Base-by-base conservation (phyloP, 2,329 filamentous ascomycete genomes). In the Fusarium udum region DNA sequence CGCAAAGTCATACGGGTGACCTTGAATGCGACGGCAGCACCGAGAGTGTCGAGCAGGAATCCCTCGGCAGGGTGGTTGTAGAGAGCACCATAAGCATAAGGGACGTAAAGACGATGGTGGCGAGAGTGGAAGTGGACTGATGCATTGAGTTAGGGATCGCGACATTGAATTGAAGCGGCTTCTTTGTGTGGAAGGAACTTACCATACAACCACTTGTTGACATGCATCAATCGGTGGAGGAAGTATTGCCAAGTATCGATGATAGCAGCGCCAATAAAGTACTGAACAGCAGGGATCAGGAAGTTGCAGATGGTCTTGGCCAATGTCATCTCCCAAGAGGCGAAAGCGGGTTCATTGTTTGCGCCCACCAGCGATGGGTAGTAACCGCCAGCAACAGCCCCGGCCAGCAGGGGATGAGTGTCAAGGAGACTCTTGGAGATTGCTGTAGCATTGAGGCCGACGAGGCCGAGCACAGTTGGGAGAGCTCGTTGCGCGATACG, bases 191-290 rank as follows among this genome's bases (percentile, higher is more conserved):
- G 16, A 40, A 28, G 37, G 48, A 65, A 89, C 93, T 83, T 87
- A 96, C 94, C 92, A 87, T 98, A 98, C 77, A 99, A 88, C 93
- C 94, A 98, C 83, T 93, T 95, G 85, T 98, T 98, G 86, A 96
- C 88, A 84, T 99, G 96, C 96, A 99, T 99, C 65, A 92, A 89
- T 43, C 96, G 94, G 83, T 99, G 96, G 78, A 95, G 88, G 84
- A 98, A 97, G 85, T 99, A 99, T 82, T 99, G 95, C 96, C 96
- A 99, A 49, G 95, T 96, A 83, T 99, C 96, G 76, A 98, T 89
- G 74, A 97, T 86, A 73, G 90, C 84, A 68, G 95, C 88, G 31
- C 92, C 96, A 56, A 93, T 79, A 65, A 89, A 84, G 79, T 97
- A 93, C 81, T 98, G 95, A 55, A 95, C 62, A 7, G 85, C 87